Conservation (phyloP, 495 filamentous ascomycete species). For the Acidiella bohemica region DNA sequence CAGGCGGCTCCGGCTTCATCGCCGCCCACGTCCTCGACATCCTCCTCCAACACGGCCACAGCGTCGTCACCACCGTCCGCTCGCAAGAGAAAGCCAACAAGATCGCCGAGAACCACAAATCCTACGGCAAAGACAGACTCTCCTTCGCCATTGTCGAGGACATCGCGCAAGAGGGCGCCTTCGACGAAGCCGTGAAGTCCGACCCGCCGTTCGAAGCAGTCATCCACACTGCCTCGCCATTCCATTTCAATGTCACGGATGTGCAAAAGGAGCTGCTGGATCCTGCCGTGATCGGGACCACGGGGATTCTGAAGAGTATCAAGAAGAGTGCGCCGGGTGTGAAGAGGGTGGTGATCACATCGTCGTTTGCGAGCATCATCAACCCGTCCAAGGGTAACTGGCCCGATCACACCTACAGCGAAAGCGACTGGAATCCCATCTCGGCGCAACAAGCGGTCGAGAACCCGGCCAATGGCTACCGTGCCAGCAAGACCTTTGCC, state of each 20-base stretch:
- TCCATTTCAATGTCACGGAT: constrained; percentile 56
- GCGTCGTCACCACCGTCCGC: constrained; percentile 74
- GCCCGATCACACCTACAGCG: constrained; percentile 48
- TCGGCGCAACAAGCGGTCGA: constrained; percentile 52
- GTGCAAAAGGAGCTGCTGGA: constrained; percentile 70
- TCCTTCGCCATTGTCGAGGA: constrained; percentile 69
- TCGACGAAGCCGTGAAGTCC: constrained; percentile 58
- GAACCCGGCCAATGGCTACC: constrained; percentile 47
- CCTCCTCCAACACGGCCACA: constrained; percentile 54
- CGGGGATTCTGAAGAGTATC: constrained; percentile 60
- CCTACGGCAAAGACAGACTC: constrained; percentile 46
- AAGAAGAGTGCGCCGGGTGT: constrained; percentile 62
- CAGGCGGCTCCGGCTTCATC: constrained; percentile 59
- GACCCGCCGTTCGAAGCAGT: constrained; percentile 70
- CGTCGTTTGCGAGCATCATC: constrained; percentile 69
- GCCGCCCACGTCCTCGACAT: constrained; percentile 69
- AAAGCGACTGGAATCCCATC: constrained; percentile 73
- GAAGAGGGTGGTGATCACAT: constrained; percentile 68
- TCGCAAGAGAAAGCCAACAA: constrained; percentile 62
- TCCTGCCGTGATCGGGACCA: constrained; percentile 76
- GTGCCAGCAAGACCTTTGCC: constrained; percentile 34
- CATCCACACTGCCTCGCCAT: constrained; percentile 75
- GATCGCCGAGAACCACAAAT: constrained; percentile 52
- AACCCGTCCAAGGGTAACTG: constrained; percentile 35
- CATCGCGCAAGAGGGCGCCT: constrained; percentile 60